Evolutionary conservation across 2,329 filamentous ascomycete species (phyloP), one percentile per base, ranked within the genome.

Genomic region (Teratosphaeria viscida): DNA sequence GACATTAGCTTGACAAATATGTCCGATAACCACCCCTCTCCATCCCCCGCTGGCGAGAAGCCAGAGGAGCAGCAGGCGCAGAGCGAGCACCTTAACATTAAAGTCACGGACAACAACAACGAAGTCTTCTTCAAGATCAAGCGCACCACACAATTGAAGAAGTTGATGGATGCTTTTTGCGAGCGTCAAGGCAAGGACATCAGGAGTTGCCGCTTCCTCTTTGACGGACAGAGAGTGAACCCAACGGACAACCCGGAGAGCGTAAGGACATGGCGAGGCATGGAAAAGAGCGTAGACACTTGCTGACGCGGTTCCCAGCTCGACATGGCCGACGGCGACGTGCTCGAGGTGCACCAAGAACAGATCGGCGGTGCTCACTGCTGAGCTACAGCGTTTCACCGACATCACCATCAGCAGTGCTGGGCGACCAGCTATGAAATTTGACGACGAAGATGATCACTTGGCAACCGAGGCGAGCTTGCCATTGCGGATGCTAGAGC

Each of bases 61-160:
- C 74, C 75, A 52, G 77, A 79, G 69, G 74, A 75, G 77, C 78
- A 58, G 70, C 67, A 60, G 52, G 59, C 64, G 27, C 77, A 79
- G 59, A 79, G 79, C 34, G 92, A 97, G 77, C 94, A 99, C 76
- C 81, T 99, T 5, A 99, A 99, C 78, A 97, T 99, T 79, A 99
- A 99, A 75, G 94, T 99, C 14, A 97, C 94, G 0, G 94, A 99
- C 70, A 96, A 95, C 79, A 96, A 96, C 79, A 99, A 99, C 74
- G 94, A 99, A 74, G 92, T 99, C 69, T 99, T 97, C 76, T 99
- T 99, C 82, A 99, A 99, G 82, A 99, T 99, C 79, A 99, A 99
- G 86, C 85, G 92, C 43, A 91, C 88, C 26, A 99, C 94, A 0
- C 89, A 91, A 74, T 84, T 99, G 1, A 94, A 96, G 78, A 99